phyloP scores from a whole-genome alignment of 2,329 filamentous ascomycete genomes.

The Colletotrichum sansevieriae region DNA sequence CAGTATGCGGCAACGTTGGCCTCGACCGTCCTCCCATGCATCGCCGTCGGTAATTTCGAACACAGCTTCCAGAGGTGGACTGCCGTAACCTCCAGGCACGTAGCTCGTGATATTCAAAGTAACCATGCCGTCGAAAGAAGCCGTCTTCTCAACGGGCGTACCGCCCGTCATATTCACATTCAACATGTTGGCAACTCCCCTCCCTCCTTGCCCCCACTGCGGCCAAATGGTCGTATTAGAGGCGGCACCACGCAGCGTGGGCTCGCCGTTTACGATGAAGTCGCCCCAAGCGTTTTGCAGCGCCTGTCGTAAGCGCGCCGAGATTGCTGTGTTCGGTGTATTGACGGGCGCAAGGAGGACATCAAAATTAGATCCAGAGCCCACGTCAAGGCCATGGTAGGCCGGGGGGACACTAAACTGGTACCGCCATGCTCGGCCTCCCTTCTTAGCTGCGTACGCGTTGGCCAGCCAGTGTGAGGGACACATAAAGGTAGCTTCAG shows the following conservation, averaged over 20 bases:
- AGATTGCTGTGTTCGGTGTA: conserved; percentile 2
- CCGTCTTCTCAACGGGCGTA: background rate
- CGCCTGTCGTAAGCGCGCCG: background rate
- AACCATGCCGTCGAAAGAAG: conserved; percentile 33
- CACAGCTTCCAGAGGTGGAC: conserved; percentile 7
- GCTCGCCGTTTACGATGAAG: conserved; percentile 12
- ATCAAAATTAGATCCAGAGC: conserved; percentile 11
- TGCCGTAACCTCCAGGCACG: background rate
- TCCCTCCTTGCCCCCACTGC: conserved; percentile 15
- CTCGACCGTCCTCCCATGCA: conserved; percentile 30
- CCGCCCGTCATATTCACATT: conserved; percentile 31
- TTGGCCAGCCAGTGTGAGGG: conserved; percentile 31
- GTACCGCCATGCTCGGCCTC: conserved; percentile 23
- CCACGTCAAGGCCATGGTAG: conserved; percentile 30
- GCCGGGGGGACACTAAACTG: conserved; percentile 28
- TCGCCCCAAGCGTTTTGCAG: conserved; percentile 31
- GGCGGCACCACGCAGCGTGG: conserved; percentile 8
- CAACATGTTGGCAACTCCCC: conserved; percentile 15
- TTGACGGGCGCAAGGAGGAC: conserved; percentile 22
- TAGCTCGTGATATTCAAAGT: conserved; percentile 27
- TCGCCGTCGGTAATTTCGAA: conserved; percentile 20
- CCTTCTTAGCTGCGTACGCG: conserved; percentile 26
- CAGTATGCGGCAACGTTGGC: conserved; percentile 19
- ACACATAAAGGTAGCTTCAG: conserved; percentile 27
- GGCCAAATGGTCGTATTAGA: background rate